Evolutionary conservation across 2,329 filamentous ascomycete genomes (phyloP), one percentile per base, ranked within the genome.

Genomic region (Colletotrichum shisoi): DNA sequence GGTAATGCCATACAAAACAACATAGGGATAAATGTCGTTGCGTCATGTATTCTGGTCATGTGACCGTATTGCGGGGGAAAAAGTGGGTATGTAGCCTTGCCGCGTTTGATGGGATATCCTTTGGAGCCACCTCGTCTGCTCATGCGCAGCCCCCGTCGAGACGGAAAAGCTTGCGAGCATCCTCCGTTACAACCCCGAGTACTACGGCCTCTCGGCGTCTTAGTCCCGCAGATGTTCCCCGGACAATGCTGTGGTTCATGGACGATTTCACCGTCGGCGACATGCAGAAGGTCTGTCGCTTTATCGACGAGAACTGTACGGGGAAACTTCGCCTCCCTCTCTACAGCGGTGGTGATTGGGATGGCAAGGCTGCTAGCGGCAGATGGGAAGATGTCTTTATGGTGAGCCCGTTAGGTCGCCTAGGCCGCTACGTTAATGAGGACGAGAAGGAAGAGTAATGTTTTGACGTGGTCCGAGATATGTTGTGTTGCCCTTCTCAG

Each of bases 171-270:
- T 34, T 56, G 27, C 54, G 49, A 31, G 54, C 42, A 2, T 40
- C 61, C 12, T 59, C 65, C 9, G 42, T 45, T 8, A 61, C 39
- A 24, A 52, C 52, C 19, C 3, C 57, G 1, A 34, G 19, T 7
- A 21, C 51, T 3, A 7, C 39, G 8, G 45, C 39, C 8, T 11
- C 59, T 3, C 37, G 54, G 11, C 61, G 54, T 17, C 48, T 64
- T 3, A 67, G 61, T n/a, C 65, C 65, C n/a, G 65, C 65, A 5
- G 54, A 67, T 12, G 42, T 67, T 11, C 61, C 64, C 31, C 61
- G 65, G 12, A 67, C 65, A 44, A 67, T 67, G 65, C 61, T 67
- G 24, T 67, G 65, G 65, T 67, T 67, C 42, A 67, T 67, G 65
- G 65, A 67, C 15, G 65, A 67, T 49, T 67, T 67, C 44, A 67